Evolutionary conservation across 2,329 filamentous ascomycete genomes (phyloP).

Genomic region (Truncatella angustata): DNA sequence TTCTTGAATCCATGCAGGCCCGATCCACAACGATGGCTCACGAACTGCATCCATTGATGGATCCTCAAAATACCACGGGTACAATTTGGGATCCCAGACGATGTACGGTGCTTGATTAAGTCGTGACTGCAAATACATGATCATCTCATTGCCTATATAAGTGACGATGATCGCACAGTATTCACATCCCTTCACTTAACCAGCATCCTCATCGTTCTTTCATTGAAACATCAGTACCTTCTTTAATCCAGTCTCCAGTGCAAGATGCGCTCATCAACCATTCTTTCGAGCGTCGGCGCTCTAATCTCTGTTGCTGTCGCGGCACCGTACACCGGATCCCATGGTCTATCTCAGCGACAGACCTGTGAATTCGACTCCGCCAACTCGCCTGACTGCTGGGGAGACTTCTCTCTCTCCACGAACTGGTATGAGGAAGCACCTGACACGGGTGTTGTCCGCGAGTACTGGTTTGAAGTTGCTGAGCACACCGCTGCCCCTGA

Average conservation of each 20-base stretch:
- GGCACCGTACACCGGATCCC: neutral
- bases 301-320: neutral
- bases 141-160: neutral
- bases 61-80: neutral
- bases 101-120: neutral
- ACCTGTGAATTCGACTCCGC: slow-evolving; percentile 7
- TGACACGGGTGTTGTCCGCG: slow-evolving; percentile 36
- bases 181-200: neutral
- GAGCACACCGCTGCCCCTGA: slow-evolving; percentile 29
- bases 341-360: neutral
- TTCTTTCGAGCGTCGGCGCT: slow-evolving; percentile 1
- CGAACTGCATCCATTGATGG: neutral
- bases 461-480: slow-evolving; percentile 25
- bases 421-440: slow-evolving; percentile 30
- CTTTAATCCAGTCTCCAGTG: neutral
- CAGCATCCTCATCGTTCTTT: neutral
- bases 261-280: slow-evolving; percentile 3
- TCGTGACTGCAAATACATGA: neutral
- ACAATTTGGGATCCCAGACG: neutral
- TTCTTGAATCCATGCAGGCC: neutral
- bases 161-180: neutral
- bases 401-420: slow-evolving; percentile 35
- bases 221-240: neutral
- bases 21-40: neutral
- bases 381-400: slow-evolving; percentile 24